phyloP scores from a whole-genome alignment of 176 grass and related monocot species.

The Eleusine indica region DNA sequence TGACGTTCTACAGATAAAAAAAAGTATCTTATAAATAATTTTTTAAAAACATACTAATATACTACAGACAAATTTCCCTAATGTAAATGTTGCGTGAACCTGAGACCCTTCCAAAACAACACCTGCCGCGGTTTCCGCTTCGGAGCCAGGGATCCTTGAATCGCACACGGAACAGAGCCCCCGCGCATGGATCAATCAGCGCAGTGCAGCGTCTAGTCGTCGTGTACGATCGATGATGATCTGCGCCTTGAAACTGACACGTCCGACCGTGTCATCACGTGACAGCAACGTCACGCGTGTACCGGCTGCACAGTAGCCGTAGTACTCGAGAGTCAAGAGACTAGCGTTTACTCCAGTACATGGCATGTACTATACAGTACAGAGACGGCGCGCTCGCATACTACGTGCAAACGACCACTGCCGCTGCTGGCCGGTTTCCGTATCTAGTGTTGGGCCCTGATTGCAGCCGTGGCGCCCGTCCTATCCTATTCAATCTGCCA shows the following conservation, averaged over 20 bases:
- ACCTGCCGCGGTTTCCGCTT: neutral
- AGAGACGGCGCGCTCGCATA: too few species aligned
- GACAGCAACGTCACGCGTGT: neutral
- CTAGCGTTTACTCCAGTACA: too few species aligned
- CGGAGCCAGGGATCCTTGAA: neutral
- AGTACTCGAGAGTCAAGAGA: neutral
- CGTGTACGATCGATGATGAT: neutral
- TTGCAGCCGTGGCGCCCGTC: too few species aligned
- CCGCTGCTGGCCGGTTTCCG: too few species aligned
- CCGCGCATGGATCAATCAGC: neutral
- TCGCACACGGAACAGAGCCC: neutral
- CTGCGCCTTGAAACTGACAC: neutral
- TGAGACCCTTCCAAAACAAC: conserved; percentile 2
- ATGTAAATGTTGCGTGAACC: neutral
- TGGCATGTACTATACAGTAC: too few species aligned
- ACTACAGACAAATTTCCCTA: too few species aligned
- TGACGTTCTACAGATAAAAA: too few species aligned
- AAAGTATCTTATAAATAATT: too few species aligned
- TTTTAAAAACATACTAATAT: too few species aligned
- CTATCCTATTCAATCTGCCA: too few species aligned
- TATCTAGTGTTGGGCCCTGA: too few species aligned
- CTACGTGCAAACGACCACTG: too few species aligned
- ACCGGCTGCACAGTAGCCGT: neutral
- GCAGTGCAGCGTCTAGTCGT: neutral
- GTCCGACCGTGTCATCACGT: neutral